Evolutionary conservation across 2,329 filamentous ascomycete genomes (phyloP), one percentile per base, ranked within the genome.

Genomic region (Phaeoacremonium minimum): DNA sequence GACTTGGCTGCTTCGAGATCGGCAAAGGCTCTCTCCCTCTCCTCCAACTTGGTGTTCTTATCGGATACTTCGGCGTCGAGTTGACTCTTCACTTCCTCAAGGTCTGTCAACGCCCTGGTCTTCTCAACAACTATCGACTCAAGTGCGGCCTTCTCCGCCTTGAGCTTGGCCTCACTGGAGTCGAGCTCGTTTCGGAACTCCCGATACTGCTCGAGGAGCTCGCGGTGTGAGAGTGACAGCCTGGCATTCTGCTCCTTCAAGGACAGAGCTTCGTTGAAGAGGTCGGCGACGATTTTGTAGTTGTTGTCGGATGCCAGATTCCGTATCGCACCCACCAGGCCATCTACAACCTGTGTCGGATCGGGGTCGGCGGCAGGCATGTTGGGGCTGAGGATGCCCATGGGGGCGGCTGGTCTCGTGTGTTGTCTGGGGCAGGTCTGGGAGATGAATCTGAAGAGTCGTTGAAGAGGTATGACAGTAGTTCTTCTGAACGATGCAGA

Each of bases 201-300:
- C 32, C 52, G 55, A 44, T 60, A 60, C 43, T 58, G 50, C 33
- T 60, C 57, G 15, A 60, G 42, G 5, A 57, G 45, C 15, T 53
- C 53, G 28, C 52, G 53, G 35, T 57, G 51, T 2, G 55, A 51
- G 29, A 41, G 50, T 18, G 48, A 39, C 12, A 60, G 51, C 30
- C 53, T 50, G 36, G 47, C 46, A 35, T 57, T 59, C 35, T 56
- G 52, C 33, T 51, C 44, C 26, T 53, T 55, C 33, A 60, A 47
- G 28, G 48, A 46, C n/a, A 54, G 47, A 30, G 54, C 53, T 36
- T 60, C 55, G 36, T 46, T 50, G 40, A 57, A 60, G 32, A 58
- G 50, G 31, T 55, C 51, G 38, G 53, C 49, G 9, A 60, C 48
- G 9, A 56, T 43, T 45, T 56, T 57, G 49, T 59, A 60, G 43